Base-by-base conservation (phyloP, 345 rosid species). In the Gossypium thurberi region DNA sequence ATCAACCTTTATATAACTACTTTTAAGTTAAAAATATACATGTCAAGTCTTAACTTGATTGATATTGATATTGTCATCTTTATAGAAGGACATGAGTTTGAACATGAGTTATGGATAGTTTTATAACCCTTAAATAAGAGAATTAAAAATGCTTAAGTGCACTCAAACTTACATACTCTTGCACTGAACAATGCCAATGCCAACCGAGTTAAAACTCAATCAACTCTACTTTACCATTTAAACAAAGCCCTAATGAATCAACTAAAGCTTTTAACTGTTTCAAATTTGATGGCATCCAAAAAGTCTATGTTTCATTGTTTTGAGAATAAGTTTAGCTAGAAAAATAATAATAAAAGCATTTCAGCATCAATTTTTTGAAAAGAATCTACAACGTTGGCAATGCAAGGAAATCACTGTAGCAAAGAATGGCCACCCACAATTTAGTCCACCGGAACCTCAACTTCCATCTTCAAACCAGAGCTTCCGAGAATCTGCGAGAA, bases 361-460 rank as follows among this genome's bases (percentile, higher is more conserved):
- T 48, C 57, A 15, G 43, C 58, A 17, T 8, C 40, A 48, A 14
- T 8, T 47, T 12, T 42, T 50, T 68, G 10, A 8, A 66, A 47
- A 8, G 14, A 68, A 15, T 4, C 21, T 9, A 1, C 43, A n/a
- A 50, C 2, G 48, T 1, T 9, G 47, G 25, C 67, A 37, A 37
- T 68, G 44, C 44, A 17, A 68, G 57, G 20, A 70, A 70, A 42
- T 71, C 65, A 42, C 9, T 10, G 1, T 14, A 3, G 23, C 20
- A 42, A 2, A 57, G 15, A 23, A 43, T 5, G 56, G 14, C 50
- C 26, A 70, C 62, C 44, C 68, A 8, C 43, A 11, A 11, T 58
- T 84, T 82, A 88, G 72, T 92, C 97, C 73, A 87, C 96, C 1
- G 88, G 93, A 76, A 90, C 91, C 82, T 92, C 97, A 25, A 87